Evolutionary conservation across 768 basidiomycete species (phyloP).

Genomic region (Termitomyces sp.): DNA sequence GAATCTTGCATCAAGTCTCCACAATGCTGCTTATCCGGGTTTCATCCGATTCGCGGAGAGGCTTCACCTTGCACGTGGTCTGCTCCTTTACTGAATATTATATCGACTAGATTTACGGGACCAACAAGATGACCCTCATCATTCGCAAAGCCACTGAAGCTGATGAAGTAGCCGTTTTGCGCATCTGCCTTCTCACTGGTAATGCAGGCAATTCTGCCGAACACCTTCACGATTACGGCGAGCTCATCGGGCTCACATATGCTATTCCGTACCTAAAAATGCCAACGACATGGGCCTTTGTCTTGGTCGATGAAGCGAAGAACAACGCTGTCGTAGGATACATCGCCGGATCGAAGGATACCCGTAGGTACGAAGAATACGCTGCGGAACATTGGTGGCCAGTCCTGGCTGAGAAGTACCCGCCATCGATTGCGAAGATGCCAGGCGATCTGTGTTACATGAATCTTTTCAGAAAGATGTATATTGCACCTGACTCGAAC

Average conservation of each 20-base stretch:
- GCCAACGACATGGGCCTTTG: conserved; percentile 68
- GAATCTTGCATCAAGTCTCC: neutral
- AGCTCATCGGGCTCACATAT: conserved; percentile 67
- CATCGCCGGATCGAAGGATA: conserved; percentile 60
- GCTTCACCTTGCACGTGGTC: neutral
- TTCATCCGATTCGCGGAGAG: neutral
- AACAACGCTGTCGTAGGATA: conserved; percentile 62
- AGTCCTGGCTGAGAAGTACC: conserved; percentile 49
- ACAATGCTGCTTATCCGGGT: neutral
- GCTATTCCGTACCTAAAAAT: conserved; percentile 72
- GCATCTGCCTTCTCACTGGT: conserved; percentile 70
- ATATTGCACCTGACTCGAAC: conserved; percentile 43
- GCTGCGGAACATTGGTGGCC: conserved; percentile 64
- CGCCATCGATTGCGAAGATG: conserved; percentile 26
- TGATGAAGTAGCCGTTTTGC: conserved; percentile 55
- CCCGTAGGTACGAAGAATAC: conserved; percentile 54
- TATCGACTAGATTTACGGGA: neutral
- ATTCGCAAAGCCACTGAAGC: conserved; percentile 52
- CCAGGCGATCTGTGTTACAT: conserved; percentile 39
- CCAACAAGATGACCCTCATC: conserved; percentile 28
- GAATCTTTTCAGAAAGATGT: conserved; percentile 34
- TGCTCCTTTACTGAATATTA: too few species aligned
- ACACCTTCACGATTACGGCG: conserved; percentile 49
- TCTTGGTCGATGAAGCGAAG: conserved; percentile 49
- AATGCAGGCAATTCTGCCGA: conserved; percentile 67